Evolutionary conservation across 345 rosid genomes (phyloP).

Genomic region (Fremontodendron californicum): DNA sequence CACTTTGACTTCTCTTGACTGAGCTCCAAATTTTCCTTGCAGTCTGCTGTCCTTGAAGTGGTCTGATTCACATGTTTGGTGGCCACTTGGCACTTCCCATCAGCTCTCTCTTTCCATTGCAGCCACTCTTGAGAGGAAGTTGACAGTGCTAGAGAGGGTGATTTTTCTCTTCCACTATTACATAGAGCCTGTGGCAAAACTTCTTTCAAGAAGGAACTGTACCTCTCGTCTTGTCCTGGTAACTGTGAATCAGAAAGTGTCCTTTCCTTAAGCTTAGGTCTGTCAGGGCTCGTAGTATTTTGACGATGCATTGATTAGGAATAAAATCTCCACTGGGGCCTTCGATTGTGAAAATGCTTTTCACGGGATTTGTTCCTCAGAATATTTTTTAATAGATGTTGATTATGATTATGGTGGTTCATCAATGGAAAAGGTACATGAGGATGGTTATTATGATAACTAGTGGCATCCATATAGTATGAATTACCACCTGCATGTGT

Average conservation of each 20-base stretch:
- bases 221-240: constrained; percentile 36
- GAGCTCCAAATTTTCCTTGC: constrained; percentile 18
- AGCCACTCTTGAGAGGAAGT: constrained; percentile 25
- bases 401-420: constrained; percentile 34
- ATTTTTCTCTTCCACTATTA: constrained; percentile 34
- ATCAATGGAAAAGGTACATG: constrained; percentile 27
- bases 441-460: constrained; percentile 32
- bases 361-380: constrained; percentile 29
- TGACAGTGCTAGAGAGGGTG: constrained; percentile 37
- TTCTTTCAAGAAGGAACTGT: constrained; percentile 18
- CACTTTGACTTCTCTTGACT: constrained; percentile 20
- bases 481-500: constrained; percentile 26
- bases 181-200: constrained; percentile 22
- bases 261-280: constrained; percentile 41
- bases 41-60: constrained; percentile 17
- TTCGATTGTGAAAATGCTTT: constrained; percentile 36
- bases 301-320: constrained; percentile 22
- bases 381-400: constrained; percentile 29
- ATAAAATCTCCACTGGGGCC: constrained; percentile 40
- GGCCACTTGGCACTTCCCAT: constrained; percentile 21
- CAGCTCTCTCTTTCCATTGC: constrained; percentile 34
- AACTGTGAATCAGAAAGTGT: constrained; percentile 54
- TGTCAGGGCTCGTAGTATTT: constrained; percentile 26
- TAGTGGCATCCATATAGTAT: constrained; percentile 29
- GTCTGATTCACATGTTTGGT: constrained; percentile 18